A percentile compares a stretch with the other conserved stretches of the same genome.
Conservation (phyloP, 2,329 filamentous ascomycete species). For the Aquanectria penicillioides region DNA sequence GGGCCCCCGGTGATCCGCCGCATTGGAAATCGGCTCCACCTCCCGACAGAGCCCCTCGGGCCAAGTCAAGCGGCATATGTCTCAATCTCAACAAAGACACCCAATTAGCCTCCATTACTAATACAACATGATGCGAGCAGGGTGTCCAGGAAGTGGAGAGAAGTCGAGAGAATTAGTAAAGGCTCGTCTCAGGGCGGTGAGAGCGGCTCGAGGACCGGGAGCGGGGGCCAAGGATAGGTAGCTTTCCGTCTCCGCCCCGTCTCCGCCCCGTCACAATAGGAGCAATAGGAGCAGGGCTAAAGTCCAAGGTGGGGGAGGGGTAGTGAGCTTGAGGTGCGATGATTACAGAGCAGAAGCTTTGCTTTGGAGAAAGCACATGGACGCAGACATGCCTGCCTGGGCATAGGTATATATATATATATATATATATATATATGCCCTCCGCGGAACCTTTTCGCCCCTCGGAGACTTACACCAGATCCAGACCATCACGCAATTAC, state of each 20-base stretch:
- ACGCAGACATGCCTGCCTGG: neutral
- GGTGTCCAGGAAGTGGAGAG: neutral
- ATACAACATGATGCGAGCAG: neutral
- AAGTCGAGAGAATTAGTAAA: conserved; percentile 11
- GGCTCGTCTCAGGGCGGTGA: neutral
- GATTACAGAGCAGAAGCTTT: neutral
- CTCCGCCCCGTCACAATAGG: too few relatives aligned
- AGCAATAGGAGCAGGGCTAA: too few relatives aligned
- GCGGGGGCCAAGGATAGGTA: neutral
- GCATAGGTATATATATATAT: neutral
- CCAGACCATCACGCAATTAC: conserved; percentile 32
- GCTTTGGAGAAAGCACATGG: neutral
- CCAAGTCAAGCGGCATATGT: neutral
- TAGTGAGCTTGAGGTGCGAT: neutral
- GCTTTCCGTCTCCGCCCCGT: too few relatives aligned
- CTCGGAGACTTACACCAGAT: conserved; percentile 6
- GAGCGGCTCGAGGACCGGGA: neutral
- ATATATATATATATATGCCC: conserved; percentile 29
- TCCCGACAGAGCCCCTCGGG: neutral
- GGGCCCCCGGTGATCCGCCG: conserved; percentile 15
- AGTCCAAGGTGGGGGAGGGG: neutral
- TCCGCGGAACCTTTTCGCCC: conserved; percentile 3
- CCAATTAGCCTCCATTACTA: neutral
- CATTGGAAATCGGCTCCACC: neutral
- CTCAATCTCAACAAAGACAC: neutral